These are phyloP conservation scores for Pseudogymnoascus pannorum DNA, from an alignment of 2,329 filamentous ascomycete species.

Conservation along the genomic window DNA sequence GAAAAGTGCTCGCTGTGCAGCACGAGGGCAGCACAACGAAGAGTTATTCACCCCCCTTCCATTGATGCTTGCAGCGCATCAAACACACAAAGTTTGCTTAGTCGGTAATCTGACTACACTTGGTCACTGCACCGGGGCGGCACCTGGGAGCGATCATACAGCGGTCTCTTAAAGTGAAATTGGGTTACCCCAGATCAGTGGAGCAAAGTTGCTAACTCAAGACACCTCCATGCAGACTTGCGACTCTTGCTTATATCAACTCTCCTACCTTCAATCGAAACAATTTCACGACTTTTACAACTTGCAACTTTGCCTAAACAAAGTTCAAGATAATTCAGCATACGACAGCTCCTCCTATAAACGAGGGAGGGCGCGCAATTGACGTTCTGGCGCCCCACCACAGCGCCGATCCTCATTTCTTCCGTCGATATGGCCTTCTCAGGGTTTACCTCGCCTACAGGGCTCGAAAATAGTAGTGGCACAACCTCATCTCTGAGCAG, in stretches of 20 bases:
- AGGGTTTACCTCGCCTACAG: conserved; percentile 2
- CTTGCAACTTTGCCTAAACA: background rate
- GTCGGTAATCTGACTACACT: background rate
- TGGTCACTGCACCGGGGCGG: background rate
- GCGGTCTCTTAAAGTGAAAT: conserved; percentile 1
- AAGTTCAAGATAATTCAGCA: background rate
- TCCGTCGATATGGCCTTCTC: background rate
- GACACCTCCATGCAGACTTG: background rate
- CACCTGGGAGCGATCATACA: conserved; percentile 2
- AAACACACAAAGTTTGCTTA: background rate
- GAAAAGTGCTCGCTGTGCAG: background rate
- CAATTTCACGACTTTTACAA: background rate
- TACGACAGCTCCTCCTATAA: conserved; percentile 3
- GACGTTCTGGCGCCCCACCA: conserved; percentile 3
- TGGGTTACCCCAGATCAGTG: conserved; percentile 4
- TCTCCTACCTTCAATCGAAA: background rate
- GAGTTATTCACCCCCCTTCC: background rate
- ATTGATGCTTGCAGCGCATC: background rate
- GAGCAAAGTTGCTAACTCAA: conserved; percentile 2
- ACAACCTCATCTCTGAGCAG: background rate
- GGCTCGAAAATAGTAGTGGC: background rate
- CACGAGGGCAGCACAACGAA: background rate
- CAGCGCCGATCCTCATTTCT: conserved; percentile 1
- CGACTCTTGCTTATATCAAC: background rate
- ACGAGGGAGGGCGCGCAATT: background rate